These are phyloP conservation scores for Myxozyma kluyveri DNA, from an alignment of 805 yeast species.

Conservation along the genomic window DNA sequence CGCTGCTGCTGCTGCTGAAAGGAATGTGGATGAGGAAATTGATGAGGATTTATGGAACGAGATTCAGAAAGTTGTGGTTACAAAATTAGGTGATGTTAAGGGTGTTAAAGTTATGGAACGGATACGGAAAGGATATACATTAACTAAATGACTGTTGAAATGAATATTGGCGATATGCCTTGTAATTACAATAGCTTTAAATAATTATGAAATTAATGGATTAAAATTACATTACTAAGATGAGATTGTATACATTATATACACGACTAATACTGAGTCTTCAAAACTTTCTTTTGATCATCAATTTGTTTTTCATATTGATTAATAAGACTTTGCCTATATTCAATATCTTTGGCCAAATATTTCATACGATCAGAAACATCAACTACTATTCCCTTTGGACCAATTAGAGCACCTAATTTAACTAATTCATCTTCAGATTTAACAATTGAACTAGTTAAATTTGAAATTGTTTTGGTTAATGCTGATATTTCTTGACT, in stretches of 20 bases:
- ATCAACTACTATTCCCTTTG: constrained; percentile 45
- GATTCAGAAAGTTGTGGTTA: constrained; percentile 7
- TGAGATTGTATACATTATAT: no score
- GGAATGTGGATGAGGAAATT: not conserved
- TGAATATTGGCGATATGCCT: no score
- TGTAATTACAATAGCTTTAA: no score
- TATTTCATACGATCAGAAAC: constrained; percentile 64
- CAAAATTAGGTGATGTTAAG: constrained; percentile 10
- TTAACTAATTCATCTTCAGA: constrained; percentile 68
- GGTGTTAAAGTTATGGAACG: constrained; percentile 12
- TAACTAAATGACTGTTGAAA: constrained; percentile 1
- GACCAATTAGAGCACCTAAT: constrained; percentile 8
- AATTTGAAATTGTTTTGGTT: constrained; percentile 53
- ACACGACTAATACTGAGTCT: constrained; percentile 13
- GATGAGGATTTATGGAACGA: constrained; percentile 15
- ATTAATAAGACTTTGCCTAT: constrained; percentile 52
- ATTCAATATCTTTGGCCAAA: constrained; percentile 62
- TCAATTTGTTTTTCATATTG: constrained; percentile 45
- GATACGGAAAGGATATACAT: constrained; percentile 14
- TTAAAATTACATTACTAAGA: no score
- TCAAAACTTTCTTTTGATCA: constrained; percentile 30
- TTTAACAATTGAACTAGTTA: constrained; percentile 58
- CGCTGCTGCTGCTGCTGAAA: constrained; percentile 1
- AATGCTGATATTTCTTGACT: constrained; percentile 65
- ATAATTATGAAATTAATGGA: no score